Base-by-base conservation (phyloP, 192 early-diverging fungal genomes). In the Coemansia sp. region DNA sequence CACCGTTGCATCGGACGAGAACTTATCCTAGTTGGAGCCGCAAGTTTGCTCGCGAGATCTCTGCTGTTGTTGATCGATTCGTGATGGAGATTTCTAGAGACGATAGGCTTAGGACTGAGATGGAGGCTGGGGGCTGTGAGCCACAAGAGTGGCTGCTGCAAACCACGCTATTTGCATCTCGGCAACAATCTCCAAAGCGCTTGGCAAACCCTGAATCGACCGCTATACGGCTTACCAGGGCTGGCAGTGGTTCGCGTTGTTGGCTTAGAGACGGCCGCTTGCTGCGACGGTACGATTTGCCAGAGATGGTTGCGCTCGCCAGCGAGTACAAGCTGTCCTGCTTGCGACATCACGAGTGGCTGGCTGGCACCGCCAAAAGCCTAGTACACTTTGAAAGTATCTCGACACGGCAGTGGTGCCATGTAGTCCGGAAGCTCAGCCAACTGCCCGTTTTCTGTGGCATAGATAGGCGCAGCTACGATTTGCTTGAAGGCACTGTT, bases 11-110 rank as follows among this genome's bases (percentile, higher is more conserved):
- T 37, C 62, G 73, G 3, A 53, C 46, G n/a, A 65, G 72, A 48
- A 73, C 79, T 4, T 72, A 63, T 42, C 79, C 79, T 16, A 61
- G 73, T 42, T 82, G 79, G 79, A 82, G 70, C 26, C 79, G 79
- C 60, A 82, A 76, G 59, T 72, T 82, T 59, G 66, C 79, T 9
- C 73, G 69, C 11, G 79, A 82, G 53, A 65, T 82, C 20, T 82
- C 79, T 9, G 79, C 73, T 0, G 73, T 70, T 11, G 70, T 66
- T 8, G 73, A 82, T 11, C 50, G 57, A 16, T 33, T 59, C 1
- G 57, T 18, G 3, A 38, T 63, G 35, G 33, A 13, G 10, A 46
- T 46, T 34, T 18, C 39, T 11, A 58, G 18, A 58, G 34, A 58
- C 1, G 56, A 37, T n/a, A 21, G 28, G 10, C 8, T 36, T 10